phyloP scores from a whole-genome alignment of 352 stramenopile species.

The Phytophthora foliorum region DNA sequence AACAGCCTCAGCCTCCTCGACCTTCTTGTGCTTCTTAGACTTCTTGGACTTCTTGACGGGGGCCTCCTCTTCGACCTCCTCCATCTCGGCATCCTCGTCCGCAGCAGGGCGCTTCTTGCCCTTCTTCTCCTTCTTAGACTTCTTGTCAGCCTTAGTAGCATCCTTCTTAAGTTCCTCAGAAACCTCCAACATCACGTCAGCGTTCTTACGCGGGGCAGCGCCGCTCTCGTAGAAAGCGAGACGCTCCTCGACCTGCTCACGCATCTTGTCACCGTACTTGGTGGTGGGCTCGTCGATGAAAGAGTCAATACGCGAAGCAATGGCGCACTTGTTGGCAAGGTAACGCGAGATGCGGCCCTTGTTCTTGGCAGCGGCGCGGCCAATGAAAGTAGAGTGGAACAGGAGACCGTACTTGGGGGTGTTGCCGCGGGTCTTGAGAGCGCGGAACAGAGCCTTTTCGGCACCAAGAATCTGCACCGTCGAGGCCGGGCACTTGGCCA shows the following conservation, averaged over 20 bases:
- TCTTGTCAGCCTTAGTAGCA: conserved; percentile 61
- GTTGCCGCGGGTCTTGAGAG: conserved; percentile 99
- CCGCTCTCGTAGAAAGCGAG: conserved; percentile 99
- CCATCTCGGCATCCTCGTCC: conserved; percentile 64
- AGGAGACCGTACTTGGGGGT: conserved; percentile 99
- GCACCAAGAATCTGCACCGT: conserved; percentile 99
- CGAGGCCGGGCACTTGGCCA: conserved; percentile 99
- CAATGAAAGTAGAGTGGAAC: conserved; percentile 99
- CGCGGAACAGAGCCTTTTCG: conserved; percentile 99
- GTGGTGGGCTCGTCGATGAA: conserved; percentile 97
- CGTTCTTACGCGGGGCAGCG: conserved; percentile 97
- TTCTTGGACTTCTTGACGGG: conserved; percentile 90
- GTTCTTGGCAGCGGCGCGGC: conserved; percentile 99
- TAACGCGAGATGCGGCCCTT: conserved; percentile 99
- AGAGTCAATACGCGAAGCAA: conserved; percentile 99
- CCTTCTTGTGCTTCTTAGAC: conserved; percentile 72
- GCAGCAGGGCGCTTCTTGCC: conserved; percentile 84
- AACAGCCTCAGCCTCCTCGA: conserved; percentile 35
- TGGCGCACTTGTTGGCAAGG: conserved; percentile 99
- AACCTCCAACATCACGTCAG: conserved; percentile 99
- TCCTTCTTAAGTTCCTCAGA: conserved; percentile 89
- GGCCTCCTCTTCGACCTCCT: conserved; percentile 70
- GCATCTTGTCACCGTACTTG: conserved; percentile 99
- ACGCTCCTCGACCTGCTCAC: conserved; percentile 99
- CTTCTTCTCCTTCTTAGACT: conserved; percentile 81